Base-by-base conservation (phyloP, 164 flowering plant species). In the Nelumbo lutea region DNA sequence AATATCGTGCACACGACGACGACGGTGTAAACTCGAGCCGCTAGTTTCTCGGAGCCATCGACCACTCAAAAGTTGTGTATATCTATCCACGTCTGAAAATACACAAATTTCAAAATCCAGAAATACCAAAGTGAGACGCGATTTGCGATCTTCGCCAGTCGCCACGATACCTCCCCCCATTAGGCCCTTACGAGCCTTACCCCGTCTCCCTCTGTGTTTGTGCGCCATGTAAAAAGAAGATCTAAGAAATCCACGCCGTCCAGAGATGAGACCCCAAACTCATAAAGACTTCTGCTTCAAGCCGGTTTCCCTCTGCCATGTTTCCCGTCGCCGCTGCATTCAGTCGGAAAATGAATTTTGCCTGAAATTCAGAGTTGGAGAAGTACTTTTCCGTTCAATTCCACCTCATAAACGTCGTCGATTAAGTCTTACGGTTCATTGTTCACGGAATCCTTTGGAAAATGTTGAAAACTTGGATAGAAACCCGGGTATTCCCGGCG, bases 261-360 rank as follows among this genome's bases (percentile, higher is more conserved):
- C 41, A 42, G 57, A 75, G 53, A 82, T 82, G 85, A 75, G 65
- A 51, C 60, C 65, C 45, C 78, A 65, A 50, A 27, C 66, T 4
- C 69, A 72, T 11, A 42, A 10, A 44, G 47, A 61, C 56, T 63
- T 62, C 70, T 15, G 43, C 61, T 66, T n/a, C 15, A 67, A 59
- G 47, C 53, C 71, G 13, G 45, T 42, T 3, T 9, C 45, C 52
- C 14, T 50, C 50, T 50, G 4, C 59, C 62, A 65, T 41, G 56
- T 9, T 55, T 70, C 42, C 65, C 59, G 59, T 50, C 65, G 58
- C 46, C 67, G 55, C 5, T 59, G 14, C 44, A 2, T 9, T 27
- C 4, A 2, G 38, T 56, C 55, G 38, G 56, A 46, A 8, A 55
- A 14, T 1, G 51, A 9, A 4, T 3, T 45, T 59, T 15, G 27